Base-by-base conservation (phyloP, 2,329 filamentous ascomycete genomes). In the Penicillium capsulatum region DNA sequence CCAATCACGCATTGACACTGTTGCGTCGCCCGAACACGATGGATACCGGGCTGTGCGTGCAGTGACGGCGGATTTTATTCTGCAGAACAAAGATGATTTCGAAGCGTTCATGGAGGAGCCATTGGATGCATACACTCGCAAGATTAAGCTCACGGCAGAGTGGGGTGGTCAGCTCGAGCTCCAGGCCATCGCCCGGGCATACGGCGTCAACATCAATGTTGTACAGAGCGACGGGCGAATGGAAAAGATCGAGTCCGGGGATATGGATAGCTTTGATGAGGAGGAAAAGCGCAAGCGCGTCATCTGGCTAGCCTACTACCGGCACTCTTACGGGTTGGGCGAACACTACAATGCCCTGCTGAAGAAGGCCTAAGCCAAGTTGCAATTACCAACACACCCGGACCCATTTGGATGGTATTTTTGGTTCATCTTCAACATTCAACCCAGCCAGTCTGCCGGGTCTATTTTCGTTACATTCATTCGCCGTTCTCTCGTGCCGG, bases 91-190 rank as follows among this genome's bases (percentile, higher is more conserved):
- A 8, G 86, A 89, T 48, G 87, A 94, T 55, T 97, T 96, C 62
- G 80, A 76, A 40, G 83, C 86, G 0, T 98, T 96, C 59, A 70
- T 95, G 52, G 90, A 94, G 58, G 89, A 92, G 61, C 80, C 83
- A 10, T 61, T 96, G 32, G 77, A 78, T 3, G 70, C 70, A 7
- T 94, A 97, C 64, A 75, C 86, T 32, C 68, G 69, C 32, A 87
- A 85, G 68, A 86, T 98, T 44, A 71, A 82, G 47, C 81, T 92
- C 42, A 96, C 90, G 34, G 90, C 87, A 0, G 91, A 95, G 67
- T 98, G 92, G 92, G 92, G 92, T 34, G 92, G 92, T 0, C 87
- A 97, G 71, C 67, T 96, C 48, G 92, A 98, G 72, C 67, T 98
- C 40, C 74, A 83, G 63, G 92, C 92, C 16, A 73, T 98, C 60